Evolutionary conservation across 73 alveolate genomes (phyloP), one percentile per base, ranked within the genome.

Genomic region (Paramecium pentaurelia): DNA sequence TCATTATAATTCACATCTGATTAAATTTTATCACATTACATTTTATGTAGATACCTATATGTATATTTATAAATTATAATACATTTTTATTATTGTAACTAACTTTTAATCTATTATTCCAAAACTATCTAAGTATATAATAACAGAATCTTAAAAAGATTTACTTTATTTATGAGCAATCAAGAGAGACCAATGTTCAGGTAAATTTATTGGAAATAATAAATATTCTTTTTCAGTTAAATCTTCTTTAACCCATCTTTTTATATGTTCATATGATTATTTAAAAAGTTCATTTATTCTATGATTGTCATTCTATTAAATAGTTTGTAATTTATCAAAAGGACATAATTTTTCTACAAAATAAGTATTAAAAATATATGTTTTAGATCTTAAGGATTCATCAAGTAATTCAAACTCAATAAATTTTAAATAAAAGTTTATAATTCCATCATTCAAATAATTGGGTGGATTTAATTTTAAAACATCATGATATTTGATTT

Each of bases 211-310:
- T 12, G 94, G 94, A 71, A 89, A 89, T 42, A 89, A 22, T 45
- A 89, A 71, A 60, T 71, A 89, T n/a, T 89, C 87, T 73, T 89
- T 89, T 0, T 68, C 94, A 32, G 75, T 71, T 8, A 89, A 45
- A 54, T 89, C 94, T 73, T 89, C 94, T 54, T 89, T 89, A 3
- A 89, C 88, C 94, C 94, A 89, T 83, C 84, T 89, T 32, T 89
- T 64, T 42, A 64, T 47, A 8, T 42, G 51, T 12, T 40, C 88
- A 25, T 60, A 89, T 8, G 60, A 71, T 34, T 64, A 12, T 64
- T 64, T 64, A 9, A 64, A 71, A 16, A 68, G 3, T 12, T 42
- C 60, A 89, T 14, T 47, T 25, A 40, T 68, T 28, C 85, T 37
- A 32, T 45, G 42, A 49, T 58, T 64, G 12, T 71, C 42, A 34